Evolutionary conservation across 1,284 basidiomycete species (phyloP).

Genomic region (Hymenochaete sp.): DNA sequence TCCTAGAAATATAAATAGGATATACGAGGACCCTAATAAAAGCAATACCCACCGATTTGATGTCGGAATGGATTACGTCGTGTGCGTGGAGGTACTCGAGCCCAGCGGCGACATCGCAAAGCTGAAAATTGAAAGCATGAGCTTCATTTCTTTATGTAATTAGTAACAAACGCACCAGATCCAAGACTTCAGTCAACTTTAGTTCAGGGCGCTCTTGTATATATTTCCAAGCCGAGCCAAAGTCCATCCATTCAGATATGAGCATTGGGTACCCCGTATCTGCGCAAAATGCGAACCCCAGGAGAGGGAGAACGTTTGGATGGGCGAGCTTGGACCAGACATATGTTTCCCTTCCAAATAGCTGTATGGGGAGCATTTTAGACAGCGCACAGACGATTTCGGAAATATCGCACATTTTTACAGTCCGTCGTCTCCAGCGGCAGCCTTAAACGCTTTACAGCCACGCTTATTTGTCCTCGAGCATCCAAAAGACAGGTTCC

Average conservation of each 20-base stretch:
- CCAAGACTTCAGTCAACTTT: background rate
- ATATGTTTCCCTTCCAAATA: background rate
- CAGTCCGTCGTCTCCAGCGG: too few species aligned
- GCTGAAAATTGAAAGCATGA: background rate
- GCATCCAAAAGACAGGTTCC: too few species aligned
- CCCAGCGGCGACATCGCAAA: constrained; percentile 2
- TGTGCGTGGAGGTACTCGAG: constrained; percentile 8
- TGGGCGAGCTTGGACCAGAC: constrained; percentile 5
- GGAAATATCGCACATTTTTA: too few species aligned
- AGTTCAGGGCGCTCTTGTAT: background rate
- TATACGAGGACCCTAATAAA: too few species aligned
- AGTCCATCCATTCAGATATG: constrained; percentile 17
- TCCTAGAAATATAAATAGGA: background rate
- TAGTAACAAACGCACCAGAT: background rate
- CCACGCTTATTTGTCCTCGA: too few species aligned
- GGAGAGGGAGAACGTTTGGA: constrained; percentile 6
- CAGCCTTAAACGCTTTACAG: too few species aligned
- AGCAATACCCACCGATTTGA: constrained; percentile 10
- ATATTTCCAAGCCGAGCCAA: constrained; percentile 8
- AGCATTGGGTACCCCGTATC: constrained; percentile 5
- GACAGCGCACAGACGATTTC: too few species aligned
- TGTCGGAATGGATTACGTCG: constrained; percentile 8
- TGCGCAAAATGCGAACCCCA: constrained; percentile 9
- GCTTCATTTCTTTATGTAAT: background rate
- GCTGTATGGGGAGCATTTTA: background rate